phyloP scores from a whole-genome alignment of 805 yeast genomes.

The Tetrapisispora nanseiensis region DNA sequence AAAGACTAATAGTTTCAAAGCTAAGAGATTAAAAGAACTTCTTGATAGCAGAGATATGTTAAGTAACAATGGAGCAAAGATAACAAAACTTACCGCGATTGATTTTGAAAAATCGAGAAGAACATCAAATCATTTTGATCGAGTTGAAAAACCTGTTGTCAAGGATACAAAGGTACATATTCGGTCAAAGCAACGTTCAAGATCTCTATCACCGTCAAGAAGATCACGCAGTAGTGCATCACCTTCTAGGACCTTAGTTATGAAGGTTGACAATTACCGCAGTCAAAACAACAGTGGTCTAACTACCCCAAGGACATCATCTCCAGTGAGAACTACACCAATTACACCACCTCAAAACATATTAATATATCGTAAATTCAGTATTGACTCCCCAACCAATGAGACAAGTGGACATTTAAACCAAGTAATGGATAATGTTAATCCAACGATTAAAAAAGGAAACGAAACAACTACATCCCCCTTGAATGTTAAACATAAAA shows the following conservation, averaged over 20 bases:
- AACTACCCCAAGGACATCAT: slow-evolving; percentile 3
- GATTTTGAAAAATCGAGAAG: background rate
- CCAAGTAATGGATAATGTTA: background rate
- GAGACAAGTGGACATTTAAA: background rate
- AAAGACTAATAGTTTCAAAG: slow-evolving; percentile 30
- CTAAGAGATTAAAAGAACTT: slow-evolving; percentile 26
- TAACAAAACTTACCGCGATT: background rate
- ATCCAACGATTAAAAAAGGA: background rate
- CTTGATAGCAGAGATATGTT: slow-evolving; percentile 25
- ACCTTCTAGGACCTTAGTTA: slow-evolving; percentile 14
- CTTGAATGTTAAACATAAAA: slow-evolving; percentile 2
- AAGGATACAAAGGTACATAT: background rate
- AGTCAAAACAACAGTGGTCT: background rate
- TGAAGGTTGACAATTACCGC: slow-evolving; percentile 9
- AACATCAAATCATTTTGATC: background rate
- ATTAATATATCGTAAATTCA: slow-evolving; percentile 16
- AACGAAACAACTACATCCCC: background rate
- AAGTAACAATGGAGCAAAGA: background rate
- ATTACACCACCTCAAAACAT: slow-evolving; percentile 3
- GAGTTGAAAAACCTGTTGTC: background rate
- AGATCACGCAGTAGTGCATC: slow-evolving; percentile 1
- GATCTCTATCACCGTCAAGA: slow-evolving; percentile 3
- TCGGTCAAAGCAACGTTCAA: background rate
- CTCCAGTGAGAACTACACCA: slow-evolving; percentile 4
- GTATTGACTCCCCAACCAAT: slow-evolving; percentile 14